Conservation (phyloP, 2,329 filamentous ascomycete species). For the Penicillium occitanis region DNA sequence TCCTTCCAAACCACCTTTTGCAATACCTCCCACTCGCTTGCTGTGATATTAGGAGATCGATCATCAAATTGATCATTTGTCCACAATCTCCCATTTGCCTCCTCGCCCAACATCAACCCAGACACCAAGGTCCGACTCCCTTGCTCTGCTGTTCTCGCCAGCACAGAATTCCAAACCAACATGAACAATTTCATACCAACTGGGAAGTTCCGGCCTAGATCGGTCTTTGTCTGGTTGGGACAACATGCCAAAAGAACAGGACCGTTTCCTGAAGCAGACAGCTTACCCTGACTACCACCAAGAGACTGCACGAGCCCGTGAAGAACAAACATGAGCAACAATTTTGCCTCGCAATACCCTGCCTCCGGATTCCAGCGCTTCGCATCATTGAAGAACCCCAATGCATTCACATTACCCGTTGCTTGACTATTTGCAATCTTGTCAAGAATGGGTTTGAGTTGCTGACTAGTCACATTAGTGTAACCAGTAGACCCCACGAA, state of each 20-base stretch:
- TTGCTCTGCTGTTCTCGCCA: constrained; percentile 16
- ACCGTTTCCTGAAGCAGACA: not conserved
- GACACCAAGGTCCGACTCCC: constrained; percentile 16
- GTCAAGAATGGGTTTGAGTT: constrained; percentile 11
- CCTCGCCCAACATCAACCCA: constrained; percentile 13
- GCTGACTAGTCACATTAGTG: constrained; percentile 15
- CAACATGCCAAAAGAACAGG: constrained; percentile 18
- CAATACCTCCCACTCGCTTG: constrained; percentile 12
- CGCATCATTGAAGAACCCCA: constrained; percentile 13
- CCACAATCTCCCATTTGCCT: constrained; percentile 20
- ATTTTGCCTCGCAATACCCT: constrained; percentile 16
- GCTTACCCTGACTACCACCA: constrained; percentile 10
- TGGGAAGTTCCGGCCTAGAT: constrained; percentile 14
- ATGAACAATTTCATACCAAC: not conserved
- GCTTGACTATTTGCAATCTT: not conserved
- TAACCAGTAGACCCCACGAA: constrained; percentile 15
- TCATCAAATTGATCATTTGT: constrained; percentile 18
- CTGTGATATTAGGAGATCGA: constrained; percentile 13
- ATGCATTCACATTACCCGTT: not conserved
- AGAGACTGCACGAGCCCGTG: constrained; percentile 18
- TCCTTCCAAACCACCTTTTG: constrained; percentile 17
- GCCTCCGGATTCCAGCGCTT: constrained; percentile 1
- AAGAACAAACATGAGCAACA: constrained; percentile 21
- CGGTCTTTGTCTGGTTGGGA: constrained; percentile 15
- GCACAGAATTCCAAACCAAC: constrained; percentile 8